Evolutionary conservation across 352 stramenopile species (phyloP), one percentile per base, ranked within the genome.

Genomic region (Phytophthora fragariaefolia): DNA sequence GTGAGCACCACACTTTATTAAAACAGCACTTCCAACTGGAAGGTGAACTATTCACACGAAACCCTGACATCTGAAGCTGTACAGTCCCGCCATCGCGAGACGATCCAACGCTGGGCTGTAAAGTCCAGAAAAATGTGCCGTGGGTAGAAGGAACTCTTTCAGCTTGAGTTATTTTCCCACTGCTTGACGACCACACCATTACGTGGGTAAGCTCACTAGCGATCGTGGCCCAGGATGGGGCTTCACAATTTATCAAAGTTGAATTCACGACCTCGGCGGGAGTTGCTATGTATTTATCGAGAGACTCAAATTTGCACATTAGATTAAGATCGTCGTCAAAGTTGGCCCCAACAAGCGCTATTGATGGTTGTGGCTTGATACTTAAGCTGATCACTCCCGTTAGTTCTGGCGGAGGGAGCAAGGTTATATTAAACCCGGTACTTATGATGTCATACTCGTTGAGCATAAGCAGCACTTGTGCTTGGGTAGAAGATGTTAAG

Each of bases 11-110:
- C 6, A 61, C 54, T 9, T 58, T 45, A 30, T 66, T 70, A 8
- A 86, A 86, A 28, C 75, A 82, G 66, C 75, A 86, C 4, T 47
- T 66, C 74, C 74, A 81, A 5, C 38, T 60, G 4, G 15, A 32
- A 10, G 38, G 46, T 22, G 52, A 51, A 18, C 20, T 36, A 15
- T 61, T 15, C 18, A 36, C 10, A n/a, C 6, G 1, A 17, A 63
- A 63, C 38, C 36, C 54, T 17, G 7, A 26, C 1, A 61, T 32
- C 20, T 60, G 18, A 62, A 73, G 42, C 28, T 57, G 26, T 12
- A 65, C 56, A 28, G 32, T 49, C 4, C 45, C 34, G 1, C 65
- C 71, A n/a, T 58, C 66, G 38, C 42, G 27, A 2, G 53, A 50
- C 3, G 50, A 59, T 2, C 74, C 76, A 40, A 58, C 17, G 12